Evolutionary conservation across 768 basidiomycete genomes (phyloP).

Genomic region (Tephrocybe rancida): DNA sequence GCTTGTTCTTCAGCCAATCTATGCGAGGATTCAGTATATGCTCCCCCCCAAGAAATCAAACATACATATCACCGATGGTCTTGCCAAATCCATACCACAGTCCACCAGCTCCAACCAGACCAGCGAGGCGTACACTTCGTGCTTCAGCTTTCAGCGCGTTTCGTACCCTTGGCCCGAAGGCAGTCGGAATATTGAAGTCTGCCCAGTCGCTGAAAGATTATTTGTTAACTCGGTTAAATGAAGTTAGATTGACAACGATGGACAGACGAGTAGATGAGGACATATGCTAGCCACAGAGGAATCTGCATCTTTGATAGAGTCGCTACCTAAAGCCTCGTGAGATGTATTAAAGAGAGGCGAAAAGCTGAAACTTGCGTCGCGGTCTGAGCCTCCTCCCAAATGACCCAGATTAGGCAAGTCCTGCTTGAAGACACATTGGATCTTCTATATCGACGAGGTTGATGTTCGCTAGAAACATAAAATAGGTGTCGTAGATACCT

Average conservation of each 20-base stretch:
- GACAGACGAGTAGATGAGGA: slow-evolving; percentile 74
- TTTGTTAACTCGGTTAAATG: neutral
- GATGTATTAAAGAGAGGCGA: neutral
- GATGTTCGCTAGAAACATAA: neutral
- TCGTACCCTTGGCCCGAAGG: slow-evolving; percentile 76
- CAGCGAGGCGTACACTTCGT: slow-evolving; percentile 78
- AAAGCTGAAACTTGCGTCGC: slow-evolving; percentile 59
- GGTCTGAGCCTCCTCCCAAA: slow-evolving; percentile 82
- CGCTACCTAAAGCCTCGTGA: slow-evolving; percentile 58
- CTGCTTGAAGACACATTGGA: slow-evolving; percentile 91
- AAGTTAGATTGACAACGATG: neutral
- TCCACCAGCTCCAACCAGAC: slow-evolving; percentile 84
- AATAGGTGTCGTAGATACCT: slow-evolving; percentile 43
- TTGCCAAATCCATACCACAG: slow-evolving; percentile 94
- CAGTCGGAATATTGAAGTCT: slow-evolving; percentile 80
- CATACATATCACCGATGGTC: slow-evolving; percentile 80
- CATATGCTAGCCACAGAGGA: slow-evolving; percentile 91
- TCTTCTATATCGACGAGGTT: slow-evolving; percentile 55
- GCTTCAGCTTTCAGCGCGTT: slow-evolving; percentile 91
- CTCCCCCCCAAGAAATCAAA: neutral
- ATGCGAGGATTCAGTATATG: slow-evolving; percentile 4
- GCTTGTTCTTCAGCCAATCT: slow-evolving; percentile 81
- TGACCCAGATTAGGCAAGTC: slow-evolving; percentile 88
- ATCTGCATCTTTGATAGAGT: slow-evolving; percentile 76
- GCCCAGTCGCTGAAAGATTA: slow-evolving; percentile 73